Percentiles rank a stretch among this genome's conserved stretches.
Conservation (phyloP, 1,284 basidiomycete species). For the Pterulicium gracile region DNA sequence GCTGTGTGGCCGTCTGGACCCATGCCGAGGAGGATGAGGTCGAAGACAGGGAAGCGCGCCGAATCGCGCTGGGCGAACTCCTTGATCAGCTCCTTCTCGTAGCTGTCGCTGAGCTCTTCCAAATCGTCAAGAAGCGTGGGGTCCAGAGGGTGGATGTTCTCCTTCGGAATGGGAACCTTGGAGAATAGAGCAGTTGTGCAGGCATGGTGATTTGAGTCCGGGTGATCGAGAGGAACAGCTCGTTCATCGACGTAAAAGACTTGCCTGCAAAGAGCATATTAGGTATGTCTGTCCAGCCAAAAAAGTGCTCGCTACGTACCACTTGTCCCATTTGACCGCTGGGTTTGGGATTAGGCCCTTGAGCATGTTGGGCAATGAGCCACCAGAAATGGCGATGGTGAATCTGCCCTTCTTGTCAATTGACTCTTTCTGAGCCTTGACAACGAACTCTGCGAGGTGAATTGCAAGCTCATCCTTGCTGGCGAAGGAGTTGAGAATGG, state of each 20-base stretch:
- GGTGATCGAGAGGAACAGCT: constrained; percentile 84
- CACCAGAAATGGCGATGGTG: constrained; percentile 89
- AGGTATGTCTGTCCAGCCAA: constrained; percentile 6
- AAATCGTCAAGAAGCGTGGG: constrained; percentile 60
- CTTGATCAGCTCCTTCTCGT: constrained; percentile 86
- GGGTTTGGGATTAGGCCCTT: constrained; percentile 62
- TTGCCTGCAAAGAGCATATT: constrained; percentile 52
- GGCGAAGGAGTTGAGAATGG: constrained; percentile 71
- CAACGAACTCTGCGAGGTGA: constrained; percentile 73
- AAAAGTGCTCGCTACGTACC: constrained; percentile 51
- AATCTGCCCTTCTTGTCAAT: constrained; percentile 84
- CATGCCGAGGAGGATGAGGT: constrained; percentile 89
- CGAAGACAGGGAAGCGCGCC: constrained; percentile 90
- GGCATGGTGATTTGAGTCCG: constrained; percentile 85
- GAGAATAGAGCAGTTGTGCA: constrained; percentile 73
- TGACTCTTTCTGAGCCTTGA: constrained; percentile 85
- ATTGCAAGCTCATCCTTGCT: constrained; percentile 42
- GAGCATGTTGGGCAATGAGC: constrained; percentile 84
- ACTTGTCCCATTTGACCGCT: constrained; percentile 89
- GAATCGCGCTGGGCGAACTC: constrained; percentile 88
- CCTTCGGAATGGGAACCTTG: constrained; percentile 70
- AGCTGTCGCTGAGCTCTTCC: constrained; percentile 84
- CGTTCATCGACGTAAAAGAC: constrained; percentile 98
- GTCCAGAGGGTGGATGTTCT: constrained; percentile 85
- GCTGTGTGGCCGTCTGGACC: constrained; percentile 96